Percentiles rank a stretch among this genome's conserved stretches.
Conservation (phyloP, 805 yeast genomes). For the Yamadazyma tumulicola region DNA sequence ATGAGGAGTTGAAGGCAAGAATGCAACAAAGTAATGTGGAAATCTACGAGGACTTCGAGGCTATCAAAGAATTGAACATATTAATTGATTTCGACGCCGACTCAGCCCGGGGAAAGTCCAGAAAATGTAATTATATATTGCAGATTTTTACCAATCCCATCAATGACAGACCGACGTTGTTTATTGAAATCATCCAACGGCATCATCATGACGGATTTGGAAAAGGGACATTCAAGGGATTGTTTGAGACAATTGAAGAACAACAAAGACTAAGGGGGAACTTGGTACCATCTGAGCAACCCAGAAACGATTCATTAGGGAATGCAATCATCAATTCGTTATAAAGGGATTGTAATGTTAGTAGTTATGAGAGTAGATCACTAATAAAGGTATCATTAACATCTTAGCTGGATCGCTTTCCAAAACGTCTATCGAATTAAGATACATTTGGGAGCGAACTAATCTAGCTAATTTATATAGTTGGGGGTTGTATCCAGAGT, state of each 20-base stretch:
- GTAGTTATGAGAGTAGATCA: too few species aligned
- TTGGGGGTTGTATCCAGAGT: too few species aligned
- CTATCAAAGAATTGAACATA: conserved; percentile 50
- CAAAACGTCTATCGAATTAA: too few species aligned
- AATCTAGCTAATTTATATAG: too few species aligned
- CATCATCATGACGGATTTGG: conserved; percentile 83
- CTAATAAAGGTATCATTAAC: too few species aligned
- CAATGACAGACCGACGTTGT: conserved; percentile 76
- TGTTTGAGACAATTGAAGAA: conserved; percentile 76
- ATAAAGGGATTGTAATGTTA: too few species aligned
- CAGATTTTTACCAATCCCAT: conserved; percentile 79
- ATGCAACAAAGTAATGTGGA: conserved; percentile 41
- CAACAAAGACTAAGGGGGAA: conserved; percentile 75
- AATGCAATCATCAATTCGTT: too few species aligned
- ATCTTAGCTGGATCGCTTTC: too few species aligned
- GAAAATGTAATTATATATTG: conserved; percentile 59
- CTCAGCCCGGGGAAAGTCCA: conserved; percentile 20
- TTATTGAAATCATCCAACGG: conserved; percentile 78
- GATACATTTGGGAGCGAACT: too few species aligned
- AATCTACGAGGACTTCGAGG: conserved; percentile 51
- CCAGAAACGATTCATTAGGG: too few species aligned
- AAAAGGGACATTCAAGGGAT: conserved; percentile 80
- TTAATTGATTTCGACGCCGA: conserved; percentile 73
- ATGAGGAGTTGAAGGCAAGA: conserved; percentile 44
- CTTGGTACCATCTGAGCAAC: conserved; percentile 19